These are phyloP conservation scores for Hyaloscypha bicolor DNA, from an alignment of 495 filamentous ascomycete genomes.

Conservation along the genomic window DNA sequence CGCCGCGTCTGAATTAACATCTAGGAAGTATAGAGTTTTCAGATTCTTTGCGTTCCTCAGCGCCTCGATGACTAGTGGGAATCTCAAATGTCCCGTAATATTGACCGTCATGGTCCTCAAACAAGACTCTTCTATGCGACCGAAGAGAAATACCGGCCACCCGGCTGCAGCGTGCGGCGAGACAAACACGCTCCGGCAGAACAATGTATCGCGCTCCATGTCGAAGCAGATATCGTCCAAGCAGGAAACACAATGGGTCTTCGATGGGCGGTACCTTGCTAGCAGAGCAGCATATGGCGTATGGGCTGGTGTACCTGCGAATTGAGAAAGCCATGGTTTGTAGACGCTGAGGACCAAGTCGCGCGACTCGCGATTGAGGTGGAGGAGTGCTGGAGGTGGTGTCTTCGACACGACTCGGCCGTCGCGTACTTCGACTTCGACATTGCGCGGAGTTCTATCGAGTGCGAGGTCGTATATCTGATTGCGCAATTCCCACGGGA, in stretches of 20 bases:
- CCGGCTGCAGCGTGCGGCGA: not conserved
- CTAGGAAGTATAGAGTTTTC: not conserved
- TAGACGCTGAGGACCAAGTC: not conserved
- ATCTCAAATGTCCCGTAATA: not conserved
- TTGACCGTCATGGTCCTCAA: not conserved
- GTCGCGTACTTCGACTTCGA: not conserved
- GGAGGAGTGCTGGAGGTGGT: not conserved
- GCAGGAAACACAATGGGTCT: not conserved
- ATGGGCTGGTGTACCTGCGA: not conserved
- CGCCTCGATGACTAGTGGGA: not conserved
- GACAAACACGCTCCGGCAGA: not conserved
- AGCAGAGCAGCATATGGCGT: not conserved
- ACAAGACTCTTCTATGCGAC: not conserved
- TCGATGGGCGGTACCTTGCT: not conserved
- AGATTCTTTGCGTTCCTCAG: not conserved
- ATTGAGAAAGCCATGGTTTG: not conserved
- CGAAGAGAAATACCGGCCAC: not conserved
- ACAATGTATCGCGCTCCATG: not conserved
- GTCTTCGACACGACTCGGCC: not conserved
- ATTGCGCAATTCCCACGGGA: not conserved
- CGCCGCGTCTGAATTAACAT: not conserved
- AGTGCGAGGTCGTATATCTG: not conserved
- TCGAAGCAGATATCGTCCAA: not conserved
- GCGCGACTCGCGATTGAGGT: not conserved
- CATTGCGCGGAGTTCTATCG: not conserved